Base-by-base conservation (phyloP, 2,329 filamentous ascomycete genomes). In the Fusarium sulawesiense region DNA sequence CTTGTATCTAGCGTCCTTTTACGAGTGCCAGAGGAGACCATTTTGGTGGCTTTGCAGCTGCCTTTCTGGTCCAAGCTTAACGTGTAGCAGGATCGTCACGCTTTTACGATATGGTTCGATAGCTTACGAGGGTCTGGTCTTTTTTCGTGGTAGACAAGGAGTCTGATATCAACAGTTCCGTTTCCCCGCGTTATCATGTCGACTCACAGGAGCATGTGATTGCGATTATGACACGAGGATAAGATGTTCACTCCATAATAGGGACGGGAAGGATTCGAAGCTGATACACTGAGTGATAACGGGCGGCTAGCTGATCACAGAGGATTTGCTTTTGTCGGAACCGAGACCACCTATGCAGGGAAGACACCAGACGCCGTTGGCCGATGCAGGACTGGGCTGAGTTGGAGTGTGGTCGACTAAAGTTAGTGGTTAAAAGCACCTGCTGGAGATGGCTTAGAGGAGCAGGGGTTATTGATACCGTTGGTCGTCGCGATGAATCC, bases 361-460 rank as follows among this genome's bases (percentile, higher is more conserved):
- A 53, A 37, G 18, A n/a, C 18, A 37, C 34, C 34, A 37, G 54
- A 69, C 65, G 41, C 60, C 42, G 66, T 40, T 56, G 55, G 46
- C 49, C 60, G 65, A 65, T 46, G 25, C 49, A 42, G 23, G 49
- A 27, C 48, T 27, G 49, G 23, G 32, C 49, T 51, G 49, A 51
- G 32, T 51, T 40, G 60, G 66, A 64, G 58, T 63, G 64, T 56
- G 63, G 49, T 63, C 27, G 50, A 46, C 50, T 37, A 71, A 68
- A 57, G 58, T 71, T 50, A 54, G 47, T 65, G 37, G 34, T 58
- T 40, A 68, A 48, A 34, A 65, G 55, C 67, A 70, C 68, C 67
- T 68, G 45, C 68, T 71, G 29, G 46, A 71, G 58, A 60, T 55
- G 66, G 66, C 66, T 54, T 70, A 68, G 66, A 54, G 45, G 37